These are phyloP conservation scores for Sapria himalayana DNA, from an alignment of 345 rosid species.

Conservation along the genomic window DNA sequence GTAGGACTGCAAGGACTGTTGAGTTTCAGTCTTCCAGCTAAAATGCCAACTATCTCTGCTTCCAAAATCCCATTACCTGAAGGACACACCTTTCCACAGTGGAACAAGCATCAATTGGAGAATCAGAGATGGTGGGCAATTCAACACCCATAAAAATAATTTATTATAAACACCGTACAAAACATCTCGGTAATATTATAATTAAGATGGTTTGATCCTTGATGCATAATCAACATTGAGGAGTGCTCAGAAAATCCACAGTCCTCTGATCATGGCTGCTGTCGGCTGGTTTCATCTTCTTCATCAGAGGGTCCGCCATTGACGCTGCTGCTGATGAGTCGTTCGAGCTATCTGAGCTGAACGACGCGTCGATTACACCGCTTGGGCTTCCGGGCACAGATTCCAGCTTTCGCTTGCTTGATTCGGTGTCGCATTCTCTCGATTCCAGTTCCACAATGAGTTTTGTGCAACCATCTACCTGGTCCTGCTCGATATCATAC, in stretches of 20 bases:
- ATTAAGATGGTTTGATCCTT: conserved; percentile 8
- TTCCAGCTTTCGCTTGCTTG: conserved; percentile 41
- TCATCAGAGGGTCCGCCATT: conserved; percentile 27
- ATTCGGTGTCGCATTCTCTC: conserved; percentile 6
- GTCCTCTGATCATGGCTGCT: conserved; percentile 11
- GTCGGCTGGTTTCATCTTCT: conserved; percentile 21
- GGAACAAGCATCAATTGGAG: conserved; percentile 2
- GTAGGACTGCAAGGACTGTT: no score
- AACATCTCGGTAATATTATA: conserved; percentile 10
- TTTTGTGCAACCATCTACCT: conserved; percentile 27
- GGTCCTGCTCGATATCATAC: conserved; percentile 35
- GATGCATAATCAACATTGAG: conserved; percentile 13
- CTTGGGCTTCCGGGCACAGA: conserved; percentile 41
- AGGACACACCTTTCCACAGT: background rate
- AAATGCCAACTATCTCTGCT: conserved; percentile 46
- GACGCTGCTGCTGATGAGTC: conserved; percentile 28
- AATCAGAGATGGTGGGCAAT: conserved; percentile 43
- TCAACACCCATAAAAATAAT: conserved; percentile 16
- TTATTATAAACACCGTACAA: conserved; percentile 2
- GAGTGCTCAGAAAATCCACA: conserved; percentile 14
- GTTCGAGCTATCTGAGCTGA: conserved; percentile 33
- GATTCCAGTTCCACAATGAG: conserved; percentile 22
- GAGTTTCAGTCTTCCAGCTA: conserved; percentile 19
- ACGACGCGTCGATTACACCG: conserved; percentile 41
- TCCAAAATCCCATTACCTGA: conserved; percentile 9